Evolutionary conservation across 441 rosid species (phyloP), one percentile per base, ranked within the genome.

Genomic region (Euphorbia celastroides): DNA sequence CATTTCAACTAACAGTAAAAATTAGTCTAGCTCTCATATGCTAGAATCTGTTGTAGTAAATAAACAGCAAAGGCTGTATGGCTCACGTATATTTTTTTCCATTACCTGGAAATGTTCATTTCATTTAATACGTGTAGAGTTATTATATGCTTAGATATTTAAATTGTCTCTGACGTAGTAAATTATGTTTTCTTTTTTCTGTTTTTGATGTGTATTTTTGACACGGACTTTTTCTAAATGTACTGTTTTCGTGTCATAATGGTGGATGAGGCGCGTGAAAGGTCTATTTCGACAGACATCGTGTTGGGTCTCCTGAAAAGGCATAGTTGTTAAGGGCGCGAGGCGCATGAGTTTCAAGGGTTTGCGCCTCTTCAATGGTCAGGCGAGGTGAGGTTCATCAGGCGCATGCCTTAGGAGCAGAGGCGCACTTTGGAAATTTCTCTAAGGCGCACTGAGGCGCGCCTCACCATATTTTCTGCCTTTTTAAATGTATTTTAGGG

Each of bases 251-350:
- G 98, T 82, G 97, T 94, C 72, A 79, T 94, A 79, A 94, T 94
- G 99, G 85, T 92, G 26, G 99, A 94, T 77, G 99, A 94, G 83
- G 99, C 99, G 71, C 98, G 92, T 62, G 99, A 94, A 80, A 84
- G 99, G 77, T 92, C 99, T 61, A 88, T 92, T 69, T 89, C 99
- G 27, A 94, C 96, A 7, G 99, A 94, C 75, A 86, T 94, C 74
- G 78, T 94, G 74, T 82, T 94, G 17, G 99, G 99, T 69, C 98
- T 94, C 68, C 78, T 92, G 66, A 94, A 92, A 72, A 92, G 92
- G 96, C n/a, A n/a, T n/a, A n/a, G n/a, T n/a, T n/a, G n/a, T n/a
- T n/a, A n/a, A n/a, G n/a, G n/a, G n/a, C n/a, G n/a, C n/a, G n/a
- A n/a, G n/a, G n/a, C n/a, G n/a, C n/a, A n/a, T n/a, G n/a, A n/a